phyloP scores from a whole-genome alignment of 2,329 filamentous ascomycete species.

The Claviceps sp. region DNA sequence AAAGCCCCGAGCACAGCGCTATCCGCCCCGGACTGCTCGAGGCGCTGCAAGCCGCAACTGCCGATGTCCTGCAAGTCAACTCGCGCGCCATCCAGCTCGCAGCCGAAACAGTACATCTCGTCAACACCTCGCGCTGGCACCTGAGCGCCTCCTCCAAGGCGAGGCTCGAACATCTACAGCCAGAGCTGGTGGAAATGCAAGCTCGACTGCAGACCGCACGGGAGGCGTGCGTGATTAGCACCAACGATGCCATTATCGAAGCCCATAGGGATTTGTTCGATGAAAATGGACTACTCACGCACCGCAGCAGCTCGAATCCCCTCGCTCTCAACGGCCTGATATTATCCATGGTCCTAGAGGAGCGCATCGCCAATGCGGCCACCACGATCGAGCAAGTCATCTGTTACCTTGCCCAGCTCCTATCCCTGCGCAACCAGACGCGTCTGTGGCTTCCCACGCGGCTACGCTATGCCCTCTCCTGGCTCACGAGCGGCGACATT shows the following conservation, averaged over 20 bases:
- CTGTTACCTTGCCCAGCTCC: constrained; percentile 21
- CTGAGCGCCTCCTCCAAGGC: constrained; percentile 9
- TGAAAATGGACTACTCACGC: constrained; percentile 22
- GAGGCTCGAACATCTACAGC: constrained; percentile 11
- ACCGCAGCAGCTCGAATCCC: constrained; percentile 9
- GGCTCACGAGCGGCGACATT: constrained; percentile 18
- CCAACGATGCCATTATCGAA: constrained; percentile 26
- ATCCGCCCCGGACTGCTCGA: constrained; percentile 20
- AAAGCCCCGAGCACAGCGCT: constrained; percentile 21
- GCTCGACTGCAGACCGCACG: constrained; percentile 15
- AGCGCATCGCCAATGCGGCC: constrained; percentile 21
- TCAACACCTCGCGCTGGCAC: constrained; percentile 20
- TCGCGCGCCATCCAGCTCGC: constrained; percentile 13
- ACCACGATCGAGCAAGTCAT: constrained; percentile 21
- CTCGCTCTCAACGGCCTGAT: constrained; percentile 26
- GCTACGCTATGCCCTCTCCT: constrained; percentile 24
- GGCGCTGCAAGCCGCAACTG: constrained; percentile 17
- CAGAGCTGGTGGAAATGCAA: constrained; percentile 11
- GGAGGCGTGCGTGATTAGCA: constrained; percentile 16
- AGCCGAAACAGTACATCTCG: constrained; percentile 12
- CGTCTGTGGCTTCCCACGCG: constrained; percentile 30
- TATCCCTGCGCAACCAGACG: constrained; percentile 19
- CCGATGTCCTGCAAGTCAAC: constrained; percentile 13
- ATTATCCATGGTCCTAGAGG: constrained; percentile 33
- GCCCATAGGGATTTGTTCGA: constrained; percentile 28